Conservation (phyloP, 805 yeast species). For the Candida argentea region DNA sequence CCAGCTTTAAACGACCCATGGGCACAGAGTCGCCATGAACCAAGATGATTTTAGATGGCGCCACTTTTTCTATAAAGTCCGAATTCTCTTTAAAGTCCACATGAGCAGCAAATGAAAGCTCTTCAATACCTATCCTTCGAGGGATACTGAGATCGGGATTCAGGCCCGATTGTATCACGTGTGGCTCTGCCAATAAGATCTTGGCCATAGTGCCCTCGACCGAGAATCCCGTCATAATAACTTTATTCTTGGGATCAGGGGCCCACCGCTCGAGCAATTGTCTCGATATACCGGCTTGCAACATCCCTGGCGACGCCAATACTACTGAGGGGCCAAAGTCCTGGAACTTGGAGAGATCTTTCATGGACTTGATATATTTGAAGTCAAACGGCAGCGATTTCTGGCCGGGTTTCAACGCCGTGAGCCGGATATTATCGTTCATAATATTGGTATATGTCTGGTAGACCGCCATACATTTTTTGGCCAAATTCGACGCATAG, state of each 20-base stretch:
- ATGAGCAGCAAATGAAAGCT: slow-evolving; percentile 98
- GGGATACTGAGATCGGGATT: slow-evolving; percentile 82
- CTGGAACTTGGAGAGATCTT: slow-evolving; percentile 73
- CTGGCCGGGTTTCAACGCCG: slow-evolving; percentile 26
- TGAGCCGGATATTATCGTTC: slow-evolving; percentile 82
- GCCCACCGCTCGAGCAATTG: slow-evolving; percentile 93
- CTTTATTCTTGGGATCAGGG: slow-evolving; percentile 86
- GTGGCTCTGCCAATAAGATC: slow-evolving; percentile 76
- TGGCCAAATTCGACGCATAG: slow-evolving; percentile 88
- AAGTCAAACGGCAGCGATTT: slow-evolving; percentile 77
- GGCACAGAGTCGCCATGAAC: slow-evolving; percentile 98
- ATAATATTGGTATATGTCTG: slow-evolving; percentile 95
- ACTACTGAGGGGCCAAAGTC: slow-evolving; percentile 95
- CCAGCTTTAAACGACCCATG: slow-evolving; percentile 97
- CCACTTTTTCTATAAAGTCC: slow-evolving; percentile 79
- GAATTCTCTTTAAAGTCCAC: slow-evolving; percentile 93
- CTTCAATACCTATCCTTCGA: slow-evolving; percentile 79
- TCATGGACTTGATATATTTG: slow-evolving; percentile 70
- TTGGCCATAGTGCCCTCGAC: slow-evolving; percentile 99
- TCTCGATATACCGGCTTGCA: slow-evolving; percentile 91
- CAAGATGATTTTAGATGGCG: slow-evolving; percentile 75
- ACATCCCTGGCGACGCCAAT: slow-evolving; percentile 97
- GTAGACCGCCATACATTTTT: slow-evolving; percentile 94
- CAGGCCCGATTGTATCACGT: slow-evolving; percentile 73
- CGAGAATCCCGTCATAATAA: slow-evolving; percentile 90